These are phyloP conservation scores for Lithospermum erythrorhizon DNA, from an alignment of 257 asterid species.

Conservation along the genomic window DNA sequence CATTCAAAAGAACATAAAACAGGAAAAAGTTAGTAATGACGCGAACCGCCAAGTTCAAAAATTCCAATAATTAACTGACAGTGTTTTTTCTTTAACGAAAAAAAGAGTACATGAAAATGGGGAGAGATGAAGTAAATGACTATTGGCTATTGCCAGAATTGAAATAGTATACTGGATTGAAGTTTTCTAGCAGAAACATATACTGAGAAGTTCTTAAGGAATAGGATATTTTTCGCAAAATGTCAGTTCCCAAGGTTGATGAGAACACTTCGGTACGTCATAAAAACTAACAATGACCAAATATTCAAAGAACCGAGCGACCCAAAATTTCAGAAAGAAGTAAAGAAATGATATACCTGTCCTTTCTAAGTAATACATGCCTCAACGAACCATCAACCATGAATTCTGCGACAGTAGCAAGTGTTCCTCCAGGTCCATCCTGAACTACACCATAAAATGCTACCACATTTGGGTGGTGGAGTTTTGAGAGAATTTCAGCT, in stretches of 20 bases:
- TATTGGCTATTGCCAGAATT: too few species aligned
- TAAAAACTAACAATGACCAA: not conserved
- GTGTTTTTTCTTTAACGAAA: not conserved
- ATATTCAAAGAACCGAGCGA: not conserved
- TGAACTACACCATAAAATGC: conserved; percentile 20
- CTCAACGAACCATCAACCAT: conserved; percentile 20
- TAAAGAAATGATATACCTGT: conserved; percentile 2
- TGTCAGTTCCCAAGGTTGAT: not conserved
- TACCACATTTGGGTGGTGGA: conserved; percentile 20
- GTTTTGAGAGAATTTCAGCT: conserved; percentile 14
- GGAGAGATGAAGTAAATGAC: not conserved
- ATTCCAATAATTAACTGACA: not conserved
- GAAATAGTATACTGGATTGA: too few species aligned
- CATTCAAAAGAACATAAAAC: not conserved
- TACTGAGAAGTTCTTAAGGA: too few species aligned
- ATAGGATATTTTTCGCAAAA: not conserved
- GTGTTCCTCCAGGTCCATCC: conserved; percentile 17
- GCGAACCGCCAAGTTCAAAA: not conserved
- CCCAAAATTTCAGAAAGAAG: not conserved
- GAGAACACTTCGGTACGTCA: not conserved
- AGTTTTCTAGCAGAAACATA: too few species aligned
- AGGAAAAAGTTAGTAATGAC: not conserved
- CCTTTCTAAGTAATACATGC: conserved; percentile 13
- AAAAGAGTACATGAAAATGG: not conserved
- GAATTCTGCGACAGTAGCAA: conserved; percentile 16